Percentiles rank a stretch among this genome's conserved stretches.
Conservation (phyloP, 805 yeast genomes). For the Candida morakotiae region DNA sequence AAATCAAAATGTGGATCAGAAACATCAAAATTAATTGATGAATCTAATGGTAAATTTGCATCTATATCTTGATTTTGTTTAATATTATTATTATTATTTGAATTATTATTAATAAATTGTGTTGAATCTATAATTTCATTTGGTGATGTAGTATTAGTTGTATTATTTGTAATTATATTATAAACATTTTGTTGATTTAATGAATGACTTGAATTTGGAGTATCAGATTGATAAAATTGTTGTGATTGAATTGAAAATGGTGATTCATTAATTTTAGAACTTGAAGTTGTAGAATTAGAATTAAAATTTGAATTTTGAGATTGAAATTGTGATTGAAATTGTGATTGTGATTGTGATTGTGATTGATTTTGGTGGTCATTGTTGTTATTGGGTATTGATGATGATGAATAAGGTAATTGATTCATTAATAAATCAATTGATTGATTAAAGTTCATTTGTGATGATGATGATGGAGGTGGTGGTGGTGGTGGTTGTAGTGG, state of each 20-base stretch:
- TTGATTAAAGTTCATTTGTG: neutral
- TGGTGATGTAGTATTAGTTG: slow-evolving; percentile 1
- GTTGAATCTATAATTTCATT: neutral
- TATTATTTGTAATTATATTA: neutral
- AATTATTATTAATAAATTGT: no score
- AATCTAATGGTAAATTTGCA: neutral
- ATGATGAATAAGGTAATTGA: slow-evolving; percentile 3
- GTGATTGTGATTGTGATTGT: no score
- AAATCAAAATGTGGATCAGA: neutral
- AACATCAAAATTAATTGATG: neutral
- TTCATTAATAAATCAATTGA: slow-evolving; percentile 2
- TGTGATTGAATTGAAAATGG: slow-evolving; percentile 6
- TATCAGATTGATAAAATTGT: slow-evolving; percentile 8
- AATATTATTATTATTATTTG: no score
- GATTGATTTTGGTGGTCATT: no score
- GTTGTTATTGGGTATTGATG: no score
- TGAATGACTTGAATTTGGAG: slow-evolving; percentile 5
- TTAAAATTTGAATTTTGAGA: neutral
- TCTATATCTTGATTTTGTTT: slow-evolving; percentile 16
- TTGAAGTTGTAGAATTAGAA: slow-evolving; percentile 1
- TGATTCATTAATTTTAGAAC: slow-evolving; percentile 1
- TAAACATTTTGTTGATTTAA: neutral
- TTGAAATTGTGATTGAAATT: no score
- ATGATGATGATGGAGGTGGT: neutral
- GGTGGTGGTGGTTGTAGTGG: neutral